A percentile compares a stretch with the other conserved stretches of the same genome.
Evolutionary conservation across 2,329 filamentous ascomycete genomes (phyloP).

Genomic region (Aspergillus clavatus): DNA sequence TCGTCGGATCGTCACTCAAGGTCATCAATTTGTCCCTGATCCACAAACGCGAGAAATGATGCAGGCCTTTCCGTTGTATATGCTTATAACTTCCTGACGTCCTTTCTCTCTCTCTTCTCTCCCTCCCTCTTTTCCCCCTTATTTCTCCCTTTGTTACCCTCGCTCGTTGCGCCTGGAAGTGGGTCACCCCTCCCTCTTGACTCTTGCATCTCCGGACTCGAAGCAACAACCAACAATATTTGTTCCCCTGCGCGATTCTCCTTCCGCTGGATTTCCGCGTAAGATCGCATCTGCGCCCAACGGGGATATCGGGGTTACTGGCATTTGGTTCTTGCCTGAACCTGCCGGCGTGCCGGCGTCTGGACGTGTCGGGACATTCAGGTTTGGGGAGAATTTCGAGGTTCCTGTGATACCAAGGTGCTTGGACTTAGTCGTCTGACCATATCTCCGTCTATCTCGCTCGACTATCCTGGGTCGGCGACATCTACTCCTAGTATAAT

Average conservation of each 20-base stretch:
- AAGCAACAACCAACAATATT: too few species aligned
- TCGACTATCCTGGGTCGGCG: neutral
- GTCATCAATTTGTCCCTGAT: neutral
- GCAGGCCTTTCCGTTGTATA: slow-evolving; percentile 12
- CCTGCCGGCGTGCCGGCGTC: slow-evolving; percentile 1
- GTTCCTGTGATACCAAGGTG: neutral
- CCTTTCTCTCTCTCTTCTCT: slow-evolving; percentile 1
- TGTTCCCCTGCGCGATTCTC: neutral
- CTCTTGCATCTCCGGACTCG: neutral
- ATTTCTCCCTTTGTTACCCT: neutral
- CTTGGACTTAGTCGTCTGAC: neutral
- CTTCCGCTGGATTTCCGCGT: slow-evolving; percentile 1
- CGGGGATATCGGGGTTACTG: slow-evolving; percentile 13
- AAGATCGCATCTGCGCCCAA: slow-evolving; percentile 20
- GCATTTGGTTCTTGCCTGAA: slow-evolving; percentile 5
- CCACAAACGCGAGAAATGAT: slow-evolving; percentile 15
- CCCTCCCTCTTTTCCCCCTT: slow-evolving; percentile 1
- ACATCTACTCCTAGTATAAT: neutral
- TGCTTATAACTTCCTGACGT: slow-evolving; percentile 12
- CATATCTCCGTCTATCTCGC: neutral
- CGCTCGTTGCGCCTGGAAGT: neutral
- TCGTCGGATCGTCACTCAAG: too few species aligned
- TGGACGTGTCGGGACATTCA: neutral
- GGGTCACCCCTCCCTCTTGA: neutral
- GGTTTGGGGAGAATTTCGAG: neutral